These are phyloP conservation scores for Boletales sp. DNA, from an alignment of 768 basidiomycete genomes.

Conservation along the genomic window DNA sequence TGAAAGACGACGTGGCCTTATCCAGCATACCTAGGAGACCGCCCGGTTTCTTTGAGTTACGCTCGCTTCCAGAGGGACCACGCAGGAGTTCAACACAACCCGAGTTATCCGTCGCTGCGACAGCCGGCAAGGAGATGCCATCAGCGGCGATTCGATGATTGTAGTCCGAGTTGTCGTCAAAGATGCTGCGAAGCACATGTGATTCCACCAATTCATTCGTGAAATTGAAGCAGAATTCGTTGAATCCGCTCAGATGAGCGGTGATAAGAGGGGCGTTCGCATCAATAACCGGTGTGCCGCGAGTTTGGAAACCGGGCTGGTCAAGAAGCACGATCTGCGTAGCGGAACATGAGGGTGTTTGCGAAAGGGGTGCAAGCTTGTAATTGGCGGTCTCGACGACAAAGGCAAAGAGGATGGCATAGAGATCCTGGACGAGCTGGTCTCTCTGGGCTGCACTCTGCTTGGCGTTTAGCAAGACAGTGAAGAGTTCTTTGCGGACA, in stretches of 20 bases:
- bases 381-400: conserved; percentile 64
- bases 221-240: conserved; percentile 62
- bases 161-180: conserved; percentile 47
- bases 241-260: conserved; percentile 54
- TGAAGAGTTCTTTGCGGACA: conserved; percentile 56
- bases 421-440: conserved; percentile 53
- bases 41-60: conserved; percentile 48
- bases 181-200: conserved; percentile 48
- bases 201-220: conserved; percentile 58
- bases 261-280: conserved; percentile 50
- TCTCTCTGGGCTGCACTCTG: conserved; percentile 55
- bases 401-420: conserved; percentile 60
- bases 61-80: conserved; percentile 46
- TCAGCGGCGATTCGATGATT: conserved; percentile 47
- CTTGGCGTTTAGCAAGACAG: conserved; percentile 48
- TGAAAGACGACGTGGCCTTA: conserved; percentile 48
- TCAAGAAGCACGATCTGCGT: conserved; percentile 55
- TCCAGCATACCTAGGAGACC: conserved; percentile 54
- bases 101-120: conserved; percentile 52
- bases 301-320: conserved; percentile 54
- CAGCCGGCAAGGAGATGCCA: conserved; percentile 46
- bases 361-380: conserved; percentile 44
- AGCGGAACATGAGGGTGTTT: conserved; percentile 36
- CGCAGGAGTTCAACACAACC: conserved; percentile 57
- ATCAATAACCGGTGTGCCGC: conserved; percentile 39